phyloP scores from a whole-genome alignment of 1,139 yeast genomes.

The Yueomyces sp. region DNA sequence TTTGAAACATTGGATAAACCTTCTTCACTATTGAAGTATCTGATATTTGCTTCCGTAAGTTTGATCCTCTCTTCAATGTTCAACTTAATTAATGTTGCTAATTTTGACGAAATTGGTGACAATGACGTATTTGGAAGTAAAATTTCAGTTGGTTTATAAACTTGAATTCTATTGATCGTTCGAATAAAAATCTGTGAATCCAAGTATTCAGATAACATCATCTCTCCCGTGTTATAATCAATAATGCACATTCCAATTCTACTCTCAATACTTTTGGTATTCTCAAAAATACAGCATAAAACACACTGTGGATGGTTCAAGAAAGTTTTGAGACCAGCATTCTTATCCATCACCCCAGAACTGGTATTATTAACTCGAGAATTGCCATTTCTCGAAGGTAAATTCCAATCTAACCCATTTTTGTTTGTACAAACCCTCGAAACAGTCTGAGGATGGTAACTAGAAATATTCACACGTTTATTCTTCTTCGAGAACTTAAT shows the following conservation, averaged over 20 bases:
- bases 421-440: no score
- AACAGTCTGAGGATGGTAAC: no score
- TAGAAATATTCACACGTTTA: no score
- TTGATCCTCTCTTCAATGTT: constrained; percentile 19
- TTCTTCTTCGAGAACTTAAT: no score
- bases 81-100: constrained; percentile 27
- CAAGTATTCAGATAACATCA: constrained; percentile 25
- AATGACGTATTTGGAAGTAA: constrained; percentile 24
- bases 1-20: constrained; percentile 17
- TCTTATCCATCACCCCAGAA: no score
- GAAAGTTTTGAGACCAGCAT: not conserved
- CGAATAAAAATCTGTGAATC: constrained; percentile 36
- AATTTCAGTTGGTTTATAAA: constrained; percentile 28
- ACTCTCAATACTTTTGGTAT: constrained; percentile 22
- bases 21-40: constrained; percentile 15
- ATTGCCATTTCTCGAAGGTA: no score
- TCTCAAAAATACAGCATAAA: constrained; percentile 25
- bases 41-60: constrained; percentile 17
- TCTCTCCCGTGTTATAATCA: constrained; percentile 27
- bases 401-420: no score
- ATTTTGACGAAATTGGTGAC: constrained; percentile 22
- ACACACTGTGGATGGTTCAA: constrained; percentile 8
- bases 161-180: constrained; percentile 30
- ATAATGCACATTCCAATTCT: constrained; percentile 29
- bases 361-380: no score